Evolutionary conservation across 2,329 filamentous ascomycete genomes (phyloP).

Genomic region (Aphanocladium album): DNA sequence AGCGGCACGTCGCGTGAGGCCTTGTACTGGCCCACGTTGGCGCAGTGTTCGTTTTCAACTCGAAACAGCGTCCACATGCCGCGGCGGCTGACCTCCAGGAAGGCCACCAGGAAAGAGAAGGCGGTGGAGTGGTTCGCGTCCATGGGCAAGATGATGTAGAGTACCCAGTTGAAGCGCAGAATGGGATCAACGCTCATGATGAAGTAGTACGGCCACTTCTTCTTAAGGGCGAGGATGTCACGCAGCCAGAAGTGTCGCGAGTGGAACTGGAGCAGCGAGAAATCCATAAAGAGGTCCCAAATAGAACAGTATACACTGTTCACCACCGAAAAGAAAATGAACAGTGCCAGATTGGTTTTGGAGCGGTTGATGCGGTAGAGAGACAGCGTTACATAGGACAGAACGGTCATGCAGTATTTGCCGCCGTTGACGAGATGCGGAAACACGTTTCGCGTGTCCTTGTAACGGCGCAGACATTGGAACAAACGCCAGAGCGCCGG

Average conservation of each 20-base stretch:
- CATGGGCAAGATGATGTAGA: conserved; percentile 79
- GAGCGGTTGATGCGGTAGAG: conserved; percentile 71
- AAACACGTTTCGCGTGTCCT: conserved; percentile 80
- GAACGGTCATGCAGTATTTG: conserved; percentile 83
- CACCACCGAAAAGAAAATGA: conserved; percentile 73
- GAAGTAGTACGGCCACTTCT: conserved; percentile 75
- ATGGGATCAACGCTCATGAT: conserved; percentile 81
- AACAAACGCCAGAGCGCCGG: conserved; percentile 87
- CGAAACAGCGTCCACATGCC: conserved; percentile 91
- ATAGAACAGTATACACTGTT: conserved; percentile 81
- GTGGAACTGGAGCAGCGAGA: conserved; percentile 78
- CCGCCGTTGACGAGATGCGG: conserved; percentile 89
- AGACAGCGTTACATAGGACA: conserved; percentile 72
- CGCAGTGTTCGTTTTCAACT: conserved; percentile 96
- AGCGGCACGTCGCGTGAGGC: conserved; percentile 83
- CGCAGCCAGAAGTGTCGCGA: conserved; percentile 65
- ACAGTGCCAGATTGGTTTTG: conserved; percentile 57
- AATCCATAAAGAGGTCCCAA: conserved; percentile 97
- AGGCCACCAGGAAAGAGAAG: conserved; percentile 70
- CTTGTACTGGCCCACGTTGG: conserved; percentile 84
- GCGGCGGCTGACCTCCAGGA: conserved; percentile 77
- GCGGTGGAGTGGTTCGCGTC: conserved; percentile 78
- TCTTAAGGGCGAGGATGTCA: conserved; percentile 73
- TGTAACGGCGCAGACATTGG: conserved; percentile 86
- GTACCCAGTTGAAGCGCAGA: conserved; percentile 89